Evolutionary conservation across 108 stramenopile genomes (phyloP).

Genomic region (Asterionellopsis glacialis): DNA sequence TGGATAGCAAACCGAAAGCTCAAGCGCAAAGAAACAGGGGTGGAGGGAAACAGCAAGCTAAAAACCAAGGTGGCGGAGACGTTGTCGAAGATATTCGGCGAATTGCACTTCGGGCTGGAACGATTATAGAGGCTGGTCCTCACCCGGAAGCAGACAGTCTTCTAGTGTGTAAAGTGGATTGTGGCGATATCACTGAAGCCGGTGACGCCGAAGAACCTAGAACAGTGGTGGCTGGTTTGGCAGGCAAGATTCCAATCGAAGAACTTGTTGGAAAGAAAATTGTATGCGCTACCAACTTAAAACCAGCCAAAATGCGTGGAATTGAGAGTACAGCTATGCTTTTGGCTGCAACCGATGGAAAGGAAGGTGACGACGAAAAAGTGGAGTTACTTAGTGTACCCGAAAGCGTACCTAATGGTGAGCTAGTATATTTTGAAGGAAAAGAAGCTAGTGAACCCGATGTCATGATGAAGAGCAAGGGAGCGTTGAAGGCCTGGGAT

Average conservation of each 20-base stretch:
- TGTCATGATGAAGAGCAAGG: constrained; percentile 82
- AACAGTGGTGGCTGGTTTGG: constrained; percentile 80
- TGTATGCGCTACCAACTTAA: constrained; percentile 77
- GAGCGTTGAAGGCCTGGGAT: constrained; percentile 81
- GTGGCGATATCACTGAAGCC: constrained; percentile 62
- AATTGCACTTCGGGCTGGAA: constrained; percentile 67
- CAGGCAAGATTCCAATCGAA: constrained; percentile 59
- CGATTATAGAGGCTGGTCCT: constrained; percentile 67
- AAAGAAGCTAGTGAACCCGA: constrained; percentile 66
- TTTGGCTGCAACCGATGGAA: constrained; percentile 64
- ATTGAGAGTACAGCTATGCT: constrained; percentile 85
- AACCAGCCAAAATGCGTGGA: constrained; percentile 84
- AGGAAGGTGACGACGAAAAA: constrained; percentile 54
- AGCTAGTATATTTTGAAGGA: constrained; percentile 66
- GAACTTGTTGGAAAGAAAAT: constrained; percentile 59
- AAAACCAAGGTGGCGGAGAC: constrained; percentile 10
- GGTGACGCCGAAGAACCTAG: constrained; percentile 45
- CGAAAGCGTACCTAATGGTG: constrained; percentile 69
- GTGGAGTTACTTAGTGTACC: constrained; percentile 71
- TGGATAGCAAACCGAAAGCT: constrained; percentile 10
- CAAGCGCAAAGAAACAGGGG: constrained; percentile 20
- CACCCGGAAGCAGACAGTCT: constrained; percentile 84
- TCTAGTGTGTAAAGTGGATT: constrained; percentile 77
- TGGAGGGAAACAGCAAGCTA: constrained; percentile 17
- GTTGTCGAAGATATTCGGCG: constrained; percentile 62